Evolutionary conservation across 495 filamentous ascomycete species (phyloP), one percentile per base, ranked within the genome.

Genomic region (Diplogelasinospora grovesii): DNA sequence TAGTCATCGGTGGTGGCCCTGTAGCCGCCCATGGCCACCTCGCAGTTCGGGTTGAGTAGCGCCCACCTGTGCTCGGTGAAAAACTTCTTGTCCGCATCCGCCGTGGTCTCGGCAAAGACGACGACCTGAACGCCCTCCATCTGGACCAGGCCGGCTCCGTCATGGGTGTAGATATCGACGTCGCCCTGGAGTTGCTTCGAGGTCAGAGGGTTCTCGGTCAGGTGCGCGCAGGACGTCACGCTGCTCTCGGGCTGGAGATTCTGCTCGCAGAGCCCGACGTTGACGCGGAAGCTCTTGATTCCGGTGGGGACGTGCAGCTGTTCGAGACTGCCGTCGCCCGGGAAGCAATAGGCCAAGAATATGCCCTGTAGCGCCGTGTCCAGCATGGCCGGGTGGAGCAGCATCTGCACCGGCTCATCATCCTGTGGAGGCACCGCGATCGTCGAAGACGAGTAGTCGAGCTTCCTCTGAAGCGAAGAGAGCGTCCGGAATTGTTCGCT

Each of bases 351-450:
- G 0, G 61, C 56, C 2, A 59, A 35, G 6, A 65, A 20, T 1
- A 53, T 28, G 22, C 49, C 31, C 25, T 63, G 59, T 20, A 63
- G 46, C 0, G 57, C 55, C 3, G 34, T 38, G 33, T 65, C 61
- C 5, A 65, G 44, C 0, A 38, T 25, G 0, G 40, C 52, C 0
- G 59, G 61, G 27, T 65, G 61, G 4, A 65, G 9, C 5, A 59
- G 15, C 0, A 53, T 15, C 14, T 22, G 14, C 19, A 5, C 31
- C 11, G 7, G 24, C 7, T 35, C 34, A 10, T 23, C 39, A n/a
- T 26, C 5, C n/a, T n/a, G n/a, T n/a, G n/a, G n/a, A n/a, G 2
- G 14, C 25, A 11, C 32, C 34, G 19, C 34, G 34, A n/a, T 26
- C 27, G 20, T 32, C 18, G 20, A 45, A 38, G 16, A 35, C 14